phyloP scores from a whole-genome alignment of 768 basidiomycete genomes.

The Cantharellus anzutake region DNA sequence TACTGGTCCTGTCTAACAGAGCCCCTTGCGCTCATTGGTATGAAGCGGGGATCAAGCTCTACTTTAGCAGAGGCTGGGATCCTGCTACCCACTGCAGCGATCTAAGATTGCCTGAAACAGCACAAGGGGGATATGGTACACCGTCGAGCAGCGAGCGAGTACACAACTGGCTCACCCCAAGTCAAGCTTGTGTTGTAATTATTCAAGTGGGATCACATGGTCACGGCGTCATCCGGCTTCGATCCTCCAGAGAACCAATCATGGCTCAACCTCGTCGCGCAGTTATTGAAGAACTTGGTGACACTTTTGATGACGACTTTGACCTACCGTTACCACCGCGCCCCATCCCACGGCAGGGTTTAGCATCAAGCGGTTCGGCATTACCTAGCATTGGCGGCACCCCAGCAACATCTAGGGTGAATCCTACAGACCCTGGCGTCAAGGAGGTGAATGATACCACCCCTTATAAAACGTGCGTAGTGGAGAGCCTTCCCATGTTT shows the following conservation, averaged over 20 bases:
- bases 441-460: slow-evolving; percentile 38
- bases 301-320: slow-evolving; percentile 80
- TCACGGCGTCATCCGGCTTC: no score
- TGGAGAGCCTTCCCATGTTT: background rate
- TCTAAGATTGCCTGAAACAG: no score
- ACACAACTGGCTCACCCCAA: no score
- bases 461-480: slow-evolving; percentile 60
- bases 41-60: no score
- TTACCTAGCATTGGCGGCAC: background rate
- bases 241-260: background rate
- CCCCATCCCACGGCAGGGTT: slow-evolving; percentile 12
- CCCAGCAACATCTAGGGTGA: background rate
- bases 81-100: no score
- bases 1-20: background rate
- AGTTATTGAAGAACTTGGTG: slow-evolving; percentile 1
- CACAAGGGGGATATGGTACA: no score
- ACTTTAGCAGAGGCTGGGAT: no score
- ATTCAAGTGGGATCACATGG: no score
- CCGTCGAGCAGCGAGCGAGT: no score
- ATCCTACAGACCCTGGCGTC: background rate
- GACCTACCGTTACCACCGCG: slow-evolving; percentile 65
- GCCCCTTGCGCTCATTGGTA: no score
- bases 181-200: no score
- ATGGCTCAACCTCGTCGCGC: slow-evolving; percentile 42
- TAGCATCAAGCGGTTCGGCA: background rate